phyloP scores from a whole-genome alignment of 495 filamentous ascomycete genomes.

The Penicillium riverlandense region DNA sequence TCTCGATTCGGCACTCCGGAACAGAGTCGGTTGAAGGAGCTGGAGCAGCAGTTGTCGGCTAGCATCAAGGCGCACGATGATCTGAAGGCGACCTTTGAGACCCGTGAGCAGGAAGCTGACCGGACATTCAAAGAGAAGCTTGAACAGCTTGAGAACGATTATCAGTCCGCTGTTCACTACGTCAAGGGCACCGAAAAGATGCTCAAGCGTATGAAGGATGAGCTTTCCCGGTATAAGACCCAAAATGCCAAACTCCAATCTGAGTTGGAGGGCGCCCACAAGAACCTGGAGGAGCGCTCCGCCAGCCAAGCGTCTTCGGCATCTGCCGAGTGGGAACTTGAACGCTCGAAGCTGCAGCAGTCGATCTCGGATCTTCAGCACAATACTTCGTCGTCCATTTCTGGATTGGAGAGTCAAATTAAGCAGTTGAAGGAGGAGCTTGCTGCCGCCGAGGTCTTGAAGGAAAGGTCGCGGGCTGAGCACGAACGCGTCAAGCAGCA shows the following conservation, averaged over 20 bases:
- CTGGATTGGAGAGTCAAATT: constrained; percentile 66
- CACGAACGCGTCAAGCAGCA: constrained; percentile 53
- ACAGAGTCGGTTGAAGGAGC: constrained; percentile 69
- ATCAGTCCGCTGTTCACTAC: constrained; percentile 99
- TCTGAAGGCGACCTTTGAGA: constrained; percentile 64
- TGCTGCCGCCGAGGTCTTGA: constrained; percentile 54
- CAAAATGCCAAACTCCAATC: constrained; percentile 77
- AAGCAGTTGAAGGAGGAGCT: constrained; percentile 60
- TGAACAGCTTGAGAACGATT: constrained; percentile 87
- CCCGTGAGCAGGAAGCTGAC: constrained; percentile 76
- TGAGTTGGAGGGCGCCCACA: constrained; percentile 56
- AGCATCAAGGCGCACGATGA: constrained; percentile 78
- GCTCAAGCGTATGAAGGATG: constrained; percentile 97
- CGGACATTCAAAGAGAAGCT: constrained; percentile 85
- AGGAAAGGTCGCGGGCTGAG: constrained; percentile 51
- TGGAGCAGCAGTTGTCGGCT: constrained; percentile 82
- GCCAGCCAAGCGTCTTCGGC: constrained; percentile 21
- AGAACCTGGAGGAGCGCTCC: constrained; percentile 27
- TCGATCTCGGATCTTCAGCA: constrained; percentile 61
- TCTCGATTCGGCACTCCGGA: constrained; percentile 76
- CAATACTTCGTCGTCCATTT: constrained; percentile 56
- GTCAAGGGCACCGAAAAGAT: constrained; percentile 99
- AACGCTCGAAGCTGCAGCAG: constrained; percentile 58
- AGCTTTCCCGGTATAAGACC: constrained; percentile 78
- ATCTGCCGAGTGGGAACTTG: constrained; percentile 65